Conservation (phyloP, 345 rosid genomes). For the Turnera subulata region DNA sequence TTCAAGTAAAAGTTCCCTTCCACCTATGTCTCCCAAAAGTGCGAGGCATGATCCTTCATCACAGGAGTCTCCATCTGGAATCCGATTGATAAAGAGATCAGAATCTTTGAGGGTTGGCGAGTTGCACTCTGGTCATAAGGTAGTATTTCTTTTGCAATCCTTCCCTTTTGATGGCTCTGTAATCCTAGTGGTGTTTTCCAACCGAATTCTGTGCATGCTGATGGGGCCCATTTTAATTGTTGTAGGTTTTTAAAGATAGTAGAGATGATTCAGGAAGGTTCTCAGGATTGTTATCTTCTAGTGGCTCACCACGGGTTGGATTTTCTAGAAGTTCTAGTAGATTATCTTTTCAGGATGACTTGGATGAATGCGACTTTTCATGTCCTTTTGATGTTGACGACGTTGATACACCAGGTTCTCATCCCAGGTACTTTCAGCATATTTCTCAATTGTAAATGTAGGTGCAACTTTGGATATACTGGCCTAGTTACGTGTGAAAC, state of each 20-base stretch:
- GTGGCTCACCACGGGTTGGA: slow-evolving; percentile 75
- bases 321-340: slow-evolving; percentile 85
- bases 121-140: slow-evolving; percentile 69
- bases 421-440: slow-evolving; percentile 41
- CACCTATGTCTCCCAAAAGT: slow-evolving; percentile 81
- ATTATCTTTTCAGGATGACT: slow-evolving; percentile 75
- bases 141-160: slow-evolving; percentile 12
- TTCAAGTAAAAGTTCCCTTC: slow-evolving; percentile 69
- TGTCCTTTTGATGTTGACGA: slow-evolving; percentile 92
- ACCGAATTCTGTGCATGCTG: slow-evolving; percentile 2
- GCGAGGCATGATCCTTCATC: slow-evolving; percentile 64
- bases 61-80: slow-evolving; percentile 74
- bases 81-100: slow-evolving; percentile 48
- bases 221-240: slow-evolving; percentile 18
- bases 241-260: slow-evolving; percentile 56
- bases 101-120: slow-evolving; percentile 60
- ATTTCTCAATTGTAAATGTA: background rate
- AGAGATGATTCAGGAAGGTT: slow-evolving; percentile 82
- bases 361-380: slow-evolving; percentile 75
- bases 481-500: too few species aligned
- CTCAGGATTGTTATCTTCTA: slow-evolving; percentile 78
- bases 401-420: slow-evolving; percentile 56
- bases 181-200: slow-evolving; percentile 1
- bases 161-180: background rate
- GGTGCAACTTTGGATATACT: too few species aligned